Conservation (phyloP, 257 asterid genomes). For the Haberlea rhodopensis region DNA sequence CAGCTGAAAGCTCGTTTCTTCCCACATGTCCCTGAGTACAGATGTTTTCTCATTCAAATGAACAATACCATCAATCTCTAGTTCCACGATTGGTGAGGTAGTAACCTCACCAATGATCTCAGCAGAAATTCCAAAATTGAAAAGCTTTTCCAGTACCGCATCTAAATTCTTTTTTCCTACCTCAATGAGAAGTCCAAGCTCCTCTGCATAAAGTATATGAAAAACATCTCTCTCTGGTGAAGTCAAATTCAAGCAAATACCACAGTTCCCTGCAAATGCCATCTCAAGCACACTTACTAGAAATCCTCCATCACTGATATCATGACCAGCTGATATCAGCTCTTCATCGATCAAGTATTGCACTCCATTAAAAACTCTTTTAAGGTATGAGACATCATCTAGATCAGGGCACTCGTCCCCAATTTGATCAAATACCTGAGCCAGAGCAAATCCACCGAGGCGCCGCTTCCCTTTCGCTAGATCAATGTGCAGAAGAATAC, state of each 20-base stretch:
- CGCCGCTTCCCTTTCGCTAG: slow-evolving; percentile 80
- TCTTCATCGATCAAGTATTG: slow-evolving; percentile 68
- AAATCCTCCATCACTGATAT: slow-evolving; percentile 92
- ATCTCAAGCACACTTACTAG: slow-evolving; percentile 75
- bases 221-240: slow-evolving; percentile 36
- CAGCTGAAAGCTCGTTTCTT: slow-evolving; percentile 78
- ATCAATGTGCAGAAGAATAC: slow-evolving; percentile 80
- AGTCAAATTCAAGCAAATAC: slow-evolving; percentile 53
- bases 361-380: slow-evolving; percentile 66
- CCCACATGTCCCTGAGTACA: slow-evolving; percentile 80
- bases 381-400: slow-evolving; percentile 72
- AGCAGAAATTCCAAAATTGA: slow-evolving; percentile 43
- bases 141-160: slow-evolving; percentile 45
- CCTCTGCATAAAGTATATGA: slow-evolving; percentile 78
- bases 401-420: slow-evolving; percentile 88
- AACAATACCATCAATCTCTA: slow-evolving; percentile 53
- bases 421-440: slow-evolving; percentile 83
- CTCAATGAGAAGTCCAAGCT: slow-evolving; percentile 80
- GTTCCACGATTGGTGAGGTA: slow-evolving; percentile 41
- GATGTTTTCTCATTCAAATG: slow-evolving; percentile 59
- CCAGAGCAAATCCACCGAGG: slow-evolving; percentile 91
- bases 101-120: slow-evolving; percentile 69
- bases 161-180: slow-evolving; percentile 48
- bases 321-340: slow-evolving; percentile 88
- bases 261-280: slow-evolving; percentile 95